These are phyloP conservation scores for Cyclocybe aegerita DNA, from an alignment of 768 basidiomycete species.

Conservation along the genomic window DNA sequence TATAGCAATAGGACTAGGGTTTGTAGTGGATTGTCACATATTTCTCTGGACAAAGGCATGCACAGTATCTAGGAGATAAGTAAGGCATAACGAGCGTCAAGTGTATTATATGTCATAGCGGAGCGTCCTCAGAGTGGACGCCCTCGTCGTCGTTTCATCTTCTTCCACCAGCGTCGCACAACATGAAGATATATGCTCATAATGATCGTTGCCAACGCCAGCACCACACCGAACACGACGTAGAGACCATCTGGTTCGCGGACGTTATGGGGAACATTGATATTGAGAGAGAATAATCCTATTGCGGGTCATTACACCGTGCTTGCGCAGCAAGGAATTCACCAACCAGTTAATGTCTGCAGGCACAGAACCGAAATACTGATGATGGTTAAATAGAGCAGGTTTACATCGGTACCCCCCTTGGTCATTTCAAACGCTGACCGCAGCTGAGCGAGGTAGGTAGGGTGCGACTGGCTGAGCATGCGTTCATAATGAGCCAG, in stretches of 20 bases:
- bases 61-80: neutral
- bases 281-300: constrained; percentile 74
- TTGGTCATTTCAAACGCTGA: constrained; percentile 59
- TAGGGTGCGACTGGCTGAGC: constrained; percentile 84
- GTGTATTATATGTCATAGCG: neutral
- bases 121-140: constrained; percentile 14
- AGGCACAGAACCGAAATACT: constrained; percentile 66
- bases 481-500: constrained; percentile 86
- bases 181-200: constrained; percentile 41
- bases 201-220: constrained; percentile 45
- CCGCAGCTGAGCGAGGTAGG: constrained; percentile 78
- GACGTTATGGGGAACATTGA: constrained; percentile 57
- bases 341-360: constrained; percentile 58
- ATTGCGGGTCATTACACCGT: neutral
- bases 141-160: constrained; percentile 42
- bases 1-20: too few relatives aligned
- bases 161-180: constrained; percentile 65
- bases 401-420: constrained; percentile 60
- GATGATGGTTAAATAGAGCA: constrained; percentile 67
- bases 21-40: too few relatives aligned
- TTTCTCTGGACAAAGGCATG: too few relatives aligned
- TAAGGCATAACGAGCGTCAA: neutral
- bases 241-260: constrained; percentile 33
- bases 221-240: constrained; percentile 56
- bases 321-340: neutral